A percentile compares a stretch with the other conserved stretches of the same genome.
These are phyloP conservation scores for Xylaria scruposa DNA, from an alignment of 495 filamentous ascomycete species.

Conservation along the genomic window DNA sequence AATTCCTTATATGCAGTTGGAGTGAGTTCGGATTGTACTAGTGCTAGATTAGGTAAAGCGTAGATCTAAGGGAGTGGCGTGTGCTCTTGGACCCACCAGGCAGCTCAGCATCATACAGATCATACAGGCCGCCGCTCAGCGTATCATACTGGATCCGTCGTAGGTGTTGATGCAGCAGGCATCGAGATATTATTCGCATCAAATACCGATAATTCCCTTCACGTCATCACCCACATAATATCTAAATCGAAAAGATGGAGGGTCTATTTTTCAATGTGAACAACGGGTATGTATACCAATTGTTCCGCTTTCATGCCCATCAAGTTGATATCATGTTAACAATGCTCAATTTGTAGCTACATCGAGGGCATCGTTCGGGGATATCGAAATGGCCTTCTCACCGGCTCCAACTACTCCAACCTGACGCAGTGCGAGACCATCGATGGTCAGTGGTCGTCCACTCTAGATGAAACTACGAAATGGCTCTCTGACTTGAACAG, in stretches of 20 bases:
- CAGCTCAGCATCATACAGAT: background rate
- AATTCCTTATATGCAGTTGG: too few relatives aligned
- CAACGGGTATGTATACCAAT: constrained; percentile 69
- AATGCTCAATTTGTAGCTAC: constrained; percentile 66
- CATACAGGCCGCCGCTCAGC: constrained; percentile 3
- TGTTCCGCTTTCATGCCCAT: background rate
- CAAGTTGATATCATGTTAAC: constrained; percentile 32
- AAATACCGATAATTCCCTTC: constrained; percentile 36
- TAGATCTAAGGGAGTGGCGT: constrained; percentile 3
- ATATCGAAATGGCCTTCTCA: constrained; percentile 94
- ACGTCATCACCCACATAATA: constrained; percentile 31
- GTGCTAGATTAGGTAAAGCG: background rate
- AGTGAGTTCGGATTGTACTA: background rate
- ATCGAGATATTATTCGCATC: constrained; percentile 37
- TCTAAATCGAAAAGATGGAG: constrained; percentile 70
- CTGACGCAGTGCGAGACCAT: constrained; percentile 98
- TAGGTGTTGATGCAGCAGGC: constrained; percentile 28
- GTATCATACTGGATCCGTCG: background rate
- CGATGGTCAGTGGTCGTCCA: constrained; percentile 69
- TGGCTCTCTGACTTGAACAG: constrained; percentile 53
- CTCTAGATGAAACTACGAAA: background rate
- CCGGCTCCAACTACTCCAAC: constrained; percentile 89
- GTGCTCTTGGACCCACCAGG: background rate
- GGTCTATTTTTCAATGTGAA: constrained; percentile 96
- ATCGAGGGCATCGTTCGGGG: constrained; percentile 96